phyloP scores from a whole-genome alignment of 1,284 basidiomycete species.

The Dichomitus squalens region DNA sequence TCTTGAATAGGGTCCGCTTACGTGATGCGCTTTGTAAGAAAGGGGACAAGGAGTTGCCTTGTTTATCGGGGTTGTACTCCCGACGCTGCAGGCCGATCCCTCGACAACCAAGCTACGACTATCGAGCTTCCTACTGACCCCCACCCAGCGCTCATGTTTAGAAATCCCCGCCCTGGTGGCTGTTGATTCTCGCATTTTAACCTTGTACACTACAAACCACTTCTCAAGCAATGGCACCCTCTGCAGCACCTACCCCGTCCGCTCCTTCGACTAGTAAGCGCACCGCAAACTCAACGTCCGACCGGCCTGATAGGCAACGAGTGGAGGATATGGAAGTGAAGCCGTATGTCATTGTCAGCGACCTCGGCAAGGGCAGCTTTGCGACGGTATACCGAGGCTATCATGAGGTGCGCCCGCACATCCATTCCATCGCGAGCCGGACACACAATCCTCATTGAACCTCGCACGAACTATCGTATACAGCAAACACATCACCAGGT shows the following conservation, averaged over 20 bases:
- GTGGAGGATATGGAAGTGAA: slow-evolving; percentile 65
- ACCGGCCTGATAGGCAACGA: slow-evolving; percentile 24
- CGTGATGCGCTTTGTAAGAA: neutral
- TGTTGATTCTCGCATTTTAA: neutral
- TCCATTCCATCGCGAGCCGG: neutral
- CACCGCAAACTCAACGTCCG: slow-evolving; percentile 14
- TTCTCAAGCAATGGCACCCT: slow-evolving; percentile 18
- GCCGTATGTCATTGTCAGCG: slow-evolving; percentile 73
- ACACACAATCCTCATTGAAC: neutral
- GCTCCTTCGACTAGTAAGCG: slow-evolving; percentile 20
- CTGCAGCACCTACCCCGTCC: slow-evolving; percentile 14
- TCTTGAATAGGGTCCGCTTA: neutral
- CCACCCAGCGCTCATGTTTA: neutral
- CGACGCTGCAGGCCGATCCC: neutral
- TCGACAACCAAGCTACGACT: neutral
- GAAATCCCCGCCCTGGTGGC: neutral
- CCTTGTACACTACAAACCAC: slow-evolving; percentile 22
- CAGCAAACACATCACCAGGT: slow-evolving; percentile 80
- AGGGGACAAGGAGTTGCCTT: neutral
- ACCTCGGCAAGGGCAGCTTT: slow-evolving; percentile 90
- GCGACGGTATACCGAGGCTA: slow-evolving; percentile 96
- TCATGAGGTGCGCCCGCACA: slow-evolving; percentile 65
- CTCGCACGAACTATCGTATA: neutral
- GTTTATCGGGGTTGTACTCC: neutral
- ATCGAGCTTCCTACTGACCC: neutral